phyloP scores from a whole-genome alignment of 371 early-diverging fungal genomes.

The Rhizopus delemar region DNA sequence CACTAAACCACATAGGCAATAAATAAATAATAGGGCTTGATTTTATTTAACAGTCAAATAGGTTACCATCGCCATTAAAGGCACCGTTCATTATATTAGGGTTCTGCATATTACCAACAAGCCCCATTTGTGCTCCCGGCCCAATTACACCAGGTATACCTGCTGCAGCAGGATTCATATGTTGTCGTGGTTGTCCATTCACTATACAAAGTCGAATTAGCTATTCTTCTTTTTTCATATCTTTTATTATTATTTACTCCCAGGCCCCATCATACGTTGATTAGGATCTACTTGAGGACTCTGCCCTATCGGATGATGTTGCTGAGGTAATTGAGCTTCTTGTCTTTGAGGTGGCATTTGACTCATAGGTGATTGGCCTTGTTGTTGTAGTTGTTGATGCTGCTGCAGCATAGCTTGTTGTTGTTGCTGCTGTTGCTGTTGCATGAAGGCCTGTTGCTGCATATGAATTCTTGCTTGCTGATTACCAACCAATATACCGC shows the following conservation, averaged over 20 bases:
- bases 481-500: slow-evolving; percentile 27
- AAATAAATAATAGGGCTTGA: not conserved
- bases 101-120: slow-evolving; percentile 37
- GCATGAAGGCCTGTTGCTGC: slow-evolving; percentile 31
- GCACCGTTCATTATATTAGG: slow-evolving; percentile 34
- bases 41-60: slow-evolving; percentile 7
- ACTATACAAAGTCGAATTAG: slow-evolving; percentile 14
- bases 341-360: slow-evolving; percentile 37
- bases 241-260: slow-evolving; percentile 21
- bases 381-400: slow-evolving; percentile 31
- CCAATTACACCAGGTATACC: slow-evolving; percentile 21
- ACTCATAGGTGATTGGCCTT: slow-evolving; percentile 17
- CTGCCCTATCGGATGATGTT: slow-evolving; percentile 22
- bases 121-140: slow-evolving; percentile 39
- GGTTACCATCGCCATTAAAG: slow-evolving; percentile 35
- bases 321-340: slow-evolving; percentile 26
- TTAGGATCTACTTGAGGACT: slow-evolving; percentile 32
- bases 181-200: slow-evolving; percentile 41
- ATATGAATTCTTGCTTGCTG: slow-evolving; percentile 31
- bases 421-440: slow-evolving; percentile 25
- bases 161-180: slow-evolving; percentile 21
- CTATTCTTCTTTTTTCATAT: not conserved
- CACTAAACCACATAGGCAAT: slow-evolving; percentile 18
- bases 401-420: slow-evolving; percentile 25
- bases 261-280: slow-evolving; percentile 28